Evolutionary conservation across 1,284 basidiomycete genomes (phyloP), one percentile per base, ranked within the genome.

Genomic region (Sphaerobolus stellatus): DNA sequence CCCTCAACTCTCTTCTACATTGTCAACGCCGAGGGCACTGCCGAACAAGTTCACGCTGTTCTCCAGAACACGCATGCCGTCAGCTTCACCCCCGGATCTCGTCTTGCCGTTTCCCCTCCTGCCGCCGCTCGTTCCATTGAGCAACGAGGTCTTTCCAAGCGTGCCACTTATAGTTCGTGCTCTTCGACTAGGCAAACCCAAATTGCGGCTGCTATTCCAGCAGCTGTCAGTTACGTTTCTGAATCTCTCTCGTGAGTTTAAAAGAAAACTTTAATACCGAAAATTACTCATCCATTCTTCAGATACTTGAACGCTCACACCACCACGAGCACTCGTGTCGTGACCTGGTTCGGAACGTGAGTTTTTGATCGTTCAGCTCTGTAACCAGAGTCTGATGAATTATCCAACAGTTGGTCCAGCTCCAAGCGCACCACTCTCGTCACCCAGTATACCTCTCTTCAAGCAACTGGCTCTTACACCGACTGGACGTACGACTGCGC

Each of bases 401-500:
- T 20, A 11, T 11, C 24, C 11, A 13, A 11, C 41, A 59, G 70
- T 6, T 77, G 67, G 62, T 68, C 66, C 18, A 48, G 62, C 40
- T 46, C 68, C 18, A 72, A 70, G 51, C 71, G 76, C 64, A 64
- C 58, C 56, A 76, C 70, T 25, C 69, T 78, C 52, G 55, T 58
- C 18, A 66, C 63, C 56, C 77, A 79, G 64, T 80, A 63, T 70
- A 59, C 58, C 11, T 66, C 16, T 22, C 11, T 56, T 27, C 6
- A 24, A 20, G 20, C 11, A 9, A 20, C 40, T 20, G 33, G 50
- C 14, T 30, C 45, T 25, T 47, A 65, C 43, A 71, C 78, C 53
- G 68, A 56, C 59, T 48, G 64, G 54, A 71, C 69, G 58, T 80
- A 67, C 60, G 75, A 77, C 62, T 79, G 78, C 68, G 70, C 71